phyloP scores from a whole-genome alignment of 257 asterid genomes.

The Gentiana straminea region DNA sequence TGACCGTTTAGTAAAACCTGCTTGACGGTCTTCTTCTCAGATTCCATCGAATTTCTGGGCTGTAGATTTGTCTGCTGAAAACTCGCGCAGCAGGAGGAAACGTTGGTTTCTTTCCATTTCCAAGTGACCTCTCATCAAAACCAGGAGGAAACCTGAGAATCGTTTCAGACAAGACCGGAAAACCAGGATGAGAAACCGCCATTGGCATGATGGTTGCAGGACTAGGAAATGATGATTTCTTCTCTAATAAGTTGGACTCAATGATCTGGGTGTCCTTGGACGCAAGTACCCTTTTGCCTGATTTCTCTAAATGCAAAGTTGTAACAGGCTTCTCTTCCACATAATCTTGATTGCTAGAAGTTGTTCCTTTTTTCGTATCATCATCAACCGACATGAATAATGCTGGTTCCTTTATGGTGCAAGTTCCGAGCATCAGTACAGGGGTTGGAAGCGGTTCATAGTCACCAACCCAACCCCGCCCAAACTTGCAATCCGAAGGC shows the following conservation, averaged over 20 bases:
- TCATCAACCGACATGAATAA: constrained; percentile 33
- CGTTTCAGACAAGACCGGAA: constrained; percentile 15
- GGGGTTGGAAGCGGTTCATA: constrained; percentile 93
- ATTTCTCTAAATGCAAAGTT: constrained; percentile 7
- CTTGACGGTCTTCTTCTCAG: constrained; percentile 37
- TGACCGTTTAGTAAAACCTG: constrained; percentile 50
- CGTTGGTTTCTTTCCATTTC: constrained; percentile 26
- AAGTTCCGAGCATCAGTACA: constrained; percentile 49
- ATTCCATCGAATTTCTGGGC: constrained; percentile 31
- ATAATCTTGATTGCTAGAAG: constrained; percentile 14
- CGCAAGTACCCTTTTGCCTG: background rate
- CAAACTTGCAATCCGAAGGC: constrained; percentile 74
- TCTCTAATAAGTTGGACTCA: constrained; percentile 23
- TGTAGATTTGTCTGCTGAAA: constrained; percentile 40
- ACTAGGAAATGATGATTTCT: constrained; percentile 32
- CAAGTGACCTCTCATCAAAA: constrained; percentile 36
- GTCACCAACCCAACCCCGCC: constrained; percentile 98
- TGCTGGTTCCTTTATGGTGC: constrained; percentile 50
- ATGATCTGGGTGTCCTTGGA: constrained; percentile 19
- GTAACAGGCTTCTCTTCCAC: constrained; percentile 21
- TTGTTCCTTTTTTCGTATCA: constrained; percentile 29
- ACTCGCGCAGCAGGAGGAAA: constrained; percentile 23
- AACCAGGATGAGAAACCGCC: constrained; percentile 21
- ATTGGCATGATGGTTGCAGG: constrained; percentile 34
- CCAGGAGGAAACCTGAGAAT: constrained; percentile 27